Percentiles rank a stretch among this genome's conserved stretches.
These are phyloP conservation scores for Rubroboletus satanas DNA, from an alignment of 768 basidiomycete species.

Conservation along the genomic window DNA sequence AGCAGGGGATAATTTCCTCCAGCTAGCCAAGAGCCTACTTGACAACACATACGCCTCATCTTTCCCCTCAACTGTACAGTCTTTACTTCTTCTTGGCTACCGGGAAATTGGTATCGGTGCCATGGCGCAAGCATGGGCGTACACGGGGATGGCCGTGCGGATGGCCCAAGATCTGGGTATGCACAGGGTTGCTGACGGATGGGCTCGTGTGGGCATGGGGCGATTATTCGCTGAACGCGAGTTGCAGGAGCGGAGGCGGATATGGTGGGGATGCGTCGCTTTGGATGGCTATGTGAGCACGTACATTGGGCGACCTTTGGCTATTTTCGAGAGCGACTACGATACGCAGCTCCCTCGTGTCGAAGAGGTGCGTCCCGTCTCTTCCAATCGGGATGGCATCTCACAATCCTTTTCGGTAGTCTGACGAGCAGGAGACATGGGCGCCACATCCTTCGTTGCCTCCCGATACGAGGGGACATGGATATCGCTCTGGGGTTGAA, in stretches of 20 bases:
- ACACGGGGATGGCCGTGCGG: slow-evolving; percentile 83
- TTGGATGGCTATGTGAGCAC: slow-evolving; percentile 79
- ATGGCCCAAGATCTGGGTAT: slow-evolving; percentile 89
- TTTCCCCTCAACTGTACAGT: slow-evolving; percentile 70
- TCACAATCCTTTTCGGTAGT: slow-evolving; percentile 33
- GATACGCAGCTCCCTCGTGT: slow-evolving; percentile 65
- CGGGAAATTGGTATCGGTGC: slow-evolving; percentile 85
- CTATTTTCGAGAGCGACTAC: slow-evolving; percentile 72
- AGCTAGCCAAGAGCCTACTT: slow-evolving; percentile 61
- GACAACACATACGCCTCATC: slow-evolving; percentile 68
- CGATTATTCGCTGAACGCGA: slow-evolving; percentile 56
- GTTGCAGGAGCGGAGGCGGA: slow-evolving; percentile 64
- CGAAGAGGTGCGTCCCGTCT: slow-evolving; percentile 43
- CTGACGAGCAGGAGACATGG: slow-evolving; percentile 64
- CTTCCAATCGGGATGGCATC: background rate
- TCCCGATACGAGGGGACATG: slow-evolving; percentile 30
- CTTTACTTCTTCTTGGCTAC: slow-evolving; percentile 76
- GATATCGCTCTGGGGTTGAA: slow-evolving; percentile 21
- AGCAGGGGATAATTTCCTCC: slow-evolving; percentile 71
- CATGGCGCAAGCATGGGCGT: slow-evolving; percentile 87
- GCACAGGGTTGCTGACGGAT: slow-evolving; percentile 77
- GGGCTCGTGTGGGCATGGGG: slow-evolving; percentile 59
- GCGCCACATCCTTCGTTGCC: slow-evolving; percentile 38
- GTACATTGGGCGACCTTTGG: slow-evolving; percentile 75
- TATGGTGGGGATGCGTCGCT: slow-evolving; percentile 77